These are phyloP conservation scores for Tetraselmis striata DNA, from an alignment of 139 green algal genomes.

Conservation along the genomic window DNA sequence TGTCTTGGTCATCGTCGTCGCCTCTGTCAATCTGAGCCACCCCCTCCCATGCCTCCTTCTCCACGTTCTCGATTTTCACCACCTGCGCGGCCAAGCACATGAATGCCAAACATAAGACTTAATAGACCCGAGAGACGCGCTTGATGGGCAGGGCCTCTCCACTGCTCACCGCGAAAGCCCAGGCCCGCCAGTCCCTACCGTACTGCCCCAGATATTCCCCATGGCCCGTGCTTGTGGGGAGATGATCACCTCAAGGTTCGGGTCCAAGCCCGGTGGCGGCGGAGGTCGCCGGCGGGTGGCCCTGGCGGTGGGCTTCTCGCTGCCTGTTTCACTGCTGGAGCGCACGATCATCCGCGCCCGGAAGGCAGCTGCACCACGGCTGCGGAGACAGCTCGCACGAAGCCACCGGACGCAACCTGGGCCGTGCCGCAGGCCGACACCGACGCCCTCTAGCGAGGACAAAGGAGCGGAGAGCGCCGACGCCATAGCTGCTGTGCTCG, in stretches of 20 bases:
- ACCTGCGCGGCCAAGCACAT: neutral
- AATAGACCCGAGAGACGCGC: neutral
- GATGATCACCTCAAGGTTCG: neutral
- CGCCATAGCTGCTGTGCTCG: too few relatives aligned
- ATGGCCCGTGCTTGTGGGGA: neutral
- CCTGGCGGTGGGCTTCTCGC: neutral
- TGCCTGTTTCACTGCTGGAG: neutral
- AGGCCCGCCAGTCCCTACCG: neutral
- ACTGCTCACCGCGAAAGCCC: too few relatives aligned
- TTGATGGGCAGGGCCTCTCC: too few relatives aligned
- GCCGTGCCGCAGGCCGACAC: too few relatives aligned
- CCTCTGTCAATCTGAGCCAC: neutral
- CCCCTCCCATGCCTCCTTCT: neutral
- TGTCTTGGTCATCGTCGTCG: neutral
- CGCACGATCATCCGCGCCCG: neutral
- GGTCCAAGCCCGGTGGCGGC: neutral
- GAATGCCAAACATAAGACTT: too few relatives aligned
- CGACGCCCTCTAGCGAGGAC: too few relatives aligned
- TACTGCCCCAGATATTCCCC: neutral
- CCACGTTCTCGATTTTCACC: neutral
- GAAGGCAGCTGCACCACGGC: too few relatives aligned
- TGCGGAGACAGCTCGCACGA: too few relatives aligned
- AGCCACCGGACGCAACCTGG: too few relatives aligned
- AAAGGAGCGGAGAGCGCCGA: too few relatives aligned
- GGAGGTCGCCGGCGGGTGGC: neutral